A percentile compares a stretch with the other conserved stretches of the same genome.
Evolutionary conservation across 805 yeast genomes (phyloP).

Genomic region (Hanseniaspora nectarophila): DNA sequence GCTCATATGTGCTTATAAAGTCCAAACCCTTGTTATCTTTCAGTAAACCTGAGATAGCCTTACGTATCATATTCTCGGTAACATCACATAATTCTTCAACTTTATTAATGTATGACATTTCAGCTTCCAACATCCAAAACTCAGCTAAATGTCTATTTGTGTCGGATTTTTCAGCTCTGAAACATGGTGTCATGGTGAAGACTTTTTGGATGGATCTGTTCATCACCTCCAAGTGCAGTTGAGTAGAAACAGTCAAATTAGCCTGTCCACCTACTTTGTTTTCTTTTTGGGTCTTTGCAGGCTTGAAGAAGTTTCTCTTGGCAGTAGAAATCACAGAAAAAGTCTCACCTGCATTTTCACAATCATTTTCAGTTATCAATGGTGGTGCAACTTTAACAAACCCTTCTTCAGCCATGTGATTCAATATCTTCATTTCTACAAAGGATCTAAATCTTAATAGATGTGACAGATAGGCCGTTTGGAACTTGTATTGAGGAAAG

Average conservation of each 20-base stretch:
- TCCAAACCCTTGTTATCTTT: conserved; percentile 20
- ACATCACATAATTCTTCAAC: conserved; percentile 52
- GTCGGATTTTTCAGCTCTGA: conserved; percentile 84
- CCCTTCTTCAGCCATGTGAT: conserved; percentile 41
- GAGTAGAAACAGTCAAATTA: conserved; percentile 81
- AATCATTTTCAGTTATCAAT: conserved; percentile 73
- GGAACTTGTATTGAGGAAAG: conserved; percentile 65
- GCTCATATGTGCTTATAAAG: conserved; percentile 16
- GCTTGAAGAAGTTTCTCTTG: conserved; percentile 19
- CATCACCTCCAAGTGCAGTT: conserved; percentile 74
- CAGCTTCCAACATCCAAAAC: conserved; percentile 97
- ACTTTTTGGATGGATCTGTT: conserved; percentile 65
- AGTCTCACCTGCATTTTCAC: conserved; percentile 96
- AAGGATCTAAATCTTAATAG: conserved; percentile 61
- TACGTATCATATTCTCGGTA: conserved; percentile 59
- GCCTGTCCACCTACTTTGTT: conserved; percentile 19
- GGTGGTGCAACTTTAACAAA: conserved; percentile 79
- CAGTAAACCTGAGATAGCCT: conserved; percentile 31
- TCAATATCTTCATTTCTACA: conserved; percentile 42
- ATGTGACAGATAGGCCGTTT: conserved; percentile 53
- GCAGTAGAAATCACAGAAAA: conserved; percentile 40
- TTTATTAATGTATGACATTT: conserved; percentile 51
- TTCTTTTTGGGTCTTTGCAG: neutral
- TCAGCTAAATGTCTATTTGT: conserved; percentile 87
- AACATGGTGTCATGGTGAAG: conserved; percentile 84